These are phyloP conservation scores for Goniomonas avonlea DNA, from an alignment of 78 protist species.

Conservation along the genomic window DNA sequence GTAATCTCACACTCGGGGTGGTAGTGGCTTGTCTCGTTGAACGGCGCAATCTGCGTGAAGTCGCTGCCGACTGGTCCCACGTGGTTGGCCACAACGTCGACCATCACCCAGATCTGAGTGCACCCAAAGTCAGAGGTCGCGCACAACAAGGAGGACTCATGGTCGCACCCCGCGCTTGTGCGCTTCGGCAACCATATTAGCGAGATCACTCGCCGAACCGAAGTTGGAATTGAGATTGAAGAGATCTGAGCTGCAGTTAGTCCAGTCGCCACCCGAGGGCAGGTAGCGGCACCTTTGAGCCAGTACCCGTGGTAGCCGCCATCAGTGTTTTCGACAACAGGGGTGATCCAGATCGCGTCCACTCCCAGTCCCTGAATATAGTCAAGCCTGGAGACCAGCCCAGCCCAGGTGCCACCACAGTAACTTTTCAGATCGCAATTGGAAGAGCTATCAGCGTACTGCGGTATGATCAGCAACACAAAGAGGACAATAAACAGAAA, in stretches of 20 bases:
- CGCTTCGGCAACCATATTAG: constrained; percentile 34
- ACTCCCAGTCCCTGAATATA: constrained; percentile 85
- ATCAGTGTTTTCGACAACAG: constrained; percentile 54
- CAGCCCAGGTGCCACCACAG: constrained; percentile 82
- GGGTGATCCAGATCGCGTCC: constrained; percentile 89
- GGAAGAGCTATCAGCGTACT: neutral
- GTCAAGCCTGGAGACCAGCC: constrained; percentile 39
- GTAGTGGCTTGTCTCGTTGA: constrained; percentile 49
- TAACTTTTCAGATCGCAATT: constrained; percentile 47
- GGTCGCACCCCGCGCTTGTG: constrained; percentile 38
- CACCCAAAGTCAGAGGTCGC: no score
- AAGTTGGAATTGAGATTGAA: constrained; percentile 33
- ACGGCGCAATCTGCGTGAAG: constrained; percentile 41
- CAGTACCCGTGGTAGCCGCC: constrained; percentile 81
- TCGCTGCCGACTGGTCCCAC: constrained; percentile 46
- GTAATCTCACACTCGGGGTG: constrained; percentile 58
- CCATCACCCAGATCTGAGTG: constrained; percentile 63
- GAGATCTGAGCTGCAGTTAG: neutral
- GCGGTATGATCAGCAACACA: no score
- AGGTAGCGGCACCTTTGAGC: constrained; percentile 12
- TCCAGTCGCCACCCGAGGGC: neutral
- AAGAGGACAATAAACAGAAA: no score
- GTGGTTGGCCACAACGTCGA: constrained; percentile 72
- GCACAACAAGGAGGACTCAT: no score
- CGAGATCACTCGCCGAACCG: constrained; percentile 58